Evolutionary conservation across 257 asterid species (phyloP).

Genomic region (Buddleja alternifolia): DNA sequence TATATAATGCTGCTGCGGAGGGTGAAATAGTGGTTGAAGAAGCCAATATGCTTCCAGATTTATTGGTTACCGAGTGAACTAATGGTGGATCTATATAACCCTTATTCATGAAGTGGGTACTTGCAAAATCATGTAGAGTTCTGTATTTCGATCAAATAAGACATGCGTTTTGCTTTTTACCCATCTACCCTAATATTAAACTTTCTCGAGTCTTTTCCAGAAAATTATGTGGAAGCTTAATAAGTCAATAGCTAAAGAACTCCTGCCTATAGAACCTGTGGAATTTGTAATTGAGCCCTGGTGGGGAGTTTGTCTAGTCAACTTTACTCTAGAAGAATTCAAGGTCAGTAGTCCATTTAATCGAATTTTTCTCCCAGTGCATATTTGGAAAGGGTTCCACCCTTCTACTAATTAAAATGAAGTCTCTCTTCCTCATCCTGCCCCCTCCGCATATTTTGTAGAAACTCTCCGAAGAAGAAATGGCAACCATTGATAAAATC

Average conservation of each 20-base stretch:
- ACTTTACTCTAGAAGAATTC: slow-evolving; percentile 96
- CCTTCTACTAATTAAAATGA: slow-evolving; percentile 15
- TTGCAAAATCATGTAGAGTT: slow-evolving; percentile 18
- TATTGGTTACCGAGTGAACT: slow-evolving; percentile 1
- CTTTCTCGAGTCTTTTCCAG: slow-evolving; percentile 65
- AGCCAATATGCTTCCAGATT: slow-evolving; percentile 20
- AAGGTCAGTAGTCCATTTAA: slow-evolving; percentile 60
- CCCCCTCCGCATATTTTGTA: slow-evolving; percentile 33
- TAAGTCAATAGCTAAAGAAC: slow-evolving; percentile 96
- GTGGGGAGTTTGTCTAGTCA: slow-evolving; percentile 99
- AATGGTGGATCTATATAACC: slow-evolving; percentile 17
- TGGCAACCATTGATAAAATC: slow-evolving; percentile 95
- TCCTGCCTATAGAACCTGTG: slow-evolving; percentile 89
- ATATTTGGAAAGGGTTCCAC: slow-evolving; percentile 15
- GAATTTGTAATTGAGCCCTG: slow-evolving; percentile 92
- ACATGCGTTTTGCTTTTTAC: slow-evolving; percentile 27
- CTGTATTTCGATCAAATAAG: slow-evolving; percentile 22
- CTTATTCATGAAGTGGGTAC: slow-evolving; percentile 22
- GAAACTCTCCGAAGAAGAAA: slow-evolving; percentile 99
- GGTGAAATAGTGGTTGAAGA: slow-evolving; percentile 33
- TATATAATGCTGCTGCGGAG: slow-evolving; percentile 13
- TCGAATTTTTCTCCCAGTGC: slow-evolving; percentile 24
- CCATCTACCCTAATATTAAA: slow-evolving; percentile 40
- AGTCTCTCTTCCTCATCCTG: slow-evolving; percentile 15
- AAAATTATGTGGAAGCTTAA: slow-evolving; percentile 99